These are phyloP conservation scores for Akanthomyces dipterigenus DNA, from an alignment of 2,329 filamentous ascomycete species.

Conservation along the genomic window DNA sequence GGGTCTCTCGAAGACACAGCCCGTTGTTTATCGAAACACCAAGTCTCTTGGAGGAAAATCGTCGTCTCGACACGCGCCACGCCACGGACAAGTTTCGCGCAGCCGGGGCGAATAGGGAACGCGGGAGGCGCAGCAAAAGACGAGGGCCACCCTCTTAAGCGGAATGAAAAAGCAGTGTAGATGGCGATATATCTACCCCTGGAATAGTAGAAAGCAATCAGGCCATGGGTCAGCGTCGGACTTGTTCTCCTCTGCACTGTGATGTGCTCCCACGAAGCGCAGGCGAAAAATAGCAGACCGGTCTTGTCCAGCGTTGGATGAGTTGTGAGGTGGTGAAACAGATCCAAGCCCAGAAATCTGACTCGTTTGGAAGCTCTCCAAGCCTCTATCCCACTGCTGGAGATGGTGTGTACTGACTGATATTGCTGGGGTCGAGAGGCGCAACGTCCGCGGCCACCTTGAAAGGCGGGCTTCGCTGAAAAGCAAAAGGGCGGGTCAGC, in stretches of 20 bases:
- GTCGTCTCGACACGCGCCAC: not conserved
- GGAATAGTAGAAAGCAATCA: constrained; percentile 11
- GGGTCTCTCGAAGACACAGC: not conserved
- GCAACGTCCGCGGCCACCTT: not conserved
- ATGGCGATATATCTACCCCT: constrained; percentile 12
- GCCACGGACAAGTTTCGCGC: not conserved
- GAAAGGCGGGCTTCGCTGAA: constrained; percentile 5
- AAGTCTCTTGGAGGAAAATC: not conserved
- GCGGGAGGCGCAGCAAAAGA: not conserved
- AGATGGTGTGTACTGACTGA: not conserved
- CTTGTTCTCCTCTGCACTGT: not conserved
- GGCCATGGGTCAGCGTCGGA: constrained; percentile 6
- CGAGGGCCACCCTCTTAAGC: not conserved
- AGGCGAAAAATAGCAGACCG: not conserved
- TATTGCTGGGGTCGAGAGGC: constrained; percentile 5
- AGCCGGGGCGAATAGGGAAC: not conserved
- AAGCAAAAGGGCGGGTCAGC: constrained; percentile 11
- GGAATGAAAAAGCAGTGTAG: constrained; percentile 1
- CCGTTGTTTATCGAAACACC: not conserved
- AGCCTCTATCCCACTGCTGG: not conserved
- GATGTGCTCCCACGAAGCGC: not conserved
- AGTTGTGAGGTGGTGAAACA: not conserved
- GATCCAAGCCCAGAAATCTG: not conserved
- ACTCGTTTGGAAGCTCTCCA: not conserved
- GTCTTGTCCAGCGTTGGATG: not conserved